Base-by-base conservation (phyloP, 1,284 basidiomycete species). In the Xerocomus minutiporus region DNA sequence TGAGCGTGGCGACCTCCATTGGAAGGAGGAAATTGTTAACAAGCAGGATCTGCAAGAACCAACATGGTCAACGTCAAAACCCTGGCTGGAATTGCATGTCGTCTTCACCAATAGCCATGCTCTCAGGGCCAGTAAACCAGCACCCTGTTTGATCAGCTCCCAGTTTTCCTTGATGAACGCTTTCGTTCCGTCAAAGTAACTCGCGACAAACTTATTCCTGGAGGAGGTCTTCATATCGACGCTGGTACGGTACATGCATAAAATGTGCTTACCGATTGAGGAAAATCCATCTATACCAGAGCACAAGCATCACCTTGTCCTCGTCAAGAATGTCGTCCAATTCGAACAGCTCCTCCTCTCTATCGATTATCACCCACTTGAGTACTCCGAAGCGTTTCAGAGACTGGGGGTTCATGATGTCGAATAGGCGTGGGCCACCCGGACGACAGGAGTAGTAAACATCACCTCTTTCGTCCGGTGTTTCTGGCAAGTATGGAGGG, bases 251-350 rank as follows among this genome's bases (percentile, higher is more conserved):
- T 20, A 40, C 8, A 11, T 3, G 29, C 8, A 29, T 29, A 4
- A 23, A 25, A 15, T 35, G 23, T 4, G 51, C 73, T 55, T 51
- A 85, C 86, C 81, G 68, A 59, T 87, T 77, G 34, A 84, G 66
- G 48, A 82, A 68, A 2, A 88, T 84, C 86, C 86, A 90, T 51
- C 88, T 66, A 20, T 73, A 78, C 88, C 87, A 89, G 8, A 90
- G 68, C 2, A 86, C 84, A 52, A 82, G 78, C 73, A 90, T 84
- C 5, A 87, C 81, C 63, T 89, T 90, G 55, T 84, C 80, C 54
- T 88, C 85, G 56, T 88, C 86, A 28, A 74, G 71, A 5, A 88
- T 69, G 59, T 86, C 81, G 56, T 85, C 82, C 40, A 77, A 69
- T 55, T 87, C 83, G 54, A 81, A 87, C 0, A 89, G 73, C 57